A percentile compares a stretch with the other conserved stretches of the same genome.
These are phyloP conservation scores for Funneliformis mosseae DNA, from an alignment of 192 early-diverging fungal species.

Conservation along the genomic window DNA sequence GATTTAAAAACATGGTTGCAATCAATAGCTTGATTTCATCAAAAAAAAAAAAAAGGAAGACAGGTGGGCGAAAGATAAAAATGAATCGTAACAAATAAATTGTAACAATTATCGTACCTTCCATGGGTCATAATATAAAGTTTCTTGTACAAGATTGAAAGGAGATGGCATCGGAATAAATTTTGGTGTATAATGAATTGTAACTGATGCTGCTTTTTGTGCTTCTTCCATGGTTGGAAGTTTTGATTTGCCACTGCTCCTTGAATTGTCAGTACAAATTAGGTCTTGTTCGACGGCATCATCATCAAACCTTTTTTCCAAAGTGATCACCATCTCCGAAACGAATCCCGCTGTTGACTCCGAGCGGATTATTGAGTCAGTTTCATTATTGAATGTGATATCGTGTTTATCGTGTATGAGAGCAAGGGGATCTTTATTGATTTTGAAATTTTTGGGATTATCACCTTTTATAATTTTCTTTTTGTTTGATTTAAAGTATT, in stretches of 20 bases:
- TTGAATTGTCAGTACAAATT: background rate
- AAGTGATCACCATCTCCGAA: background rate
- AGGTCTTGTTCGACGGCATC: background rate
- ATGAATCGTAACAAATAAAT: background rate
- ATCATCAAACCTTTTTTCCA: background rate
- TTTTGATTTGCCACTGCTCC: background rate
- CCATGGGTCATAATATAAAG: slow-evolving; percentile 34
- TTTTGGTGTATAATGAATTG: slow-evolving; percentile 4
- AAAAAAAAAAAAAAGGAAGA: no score
- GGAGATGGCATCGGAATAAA: slow-evolving; percentile 32
- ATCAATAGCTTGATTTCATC: slow-evolving; percentile 30
- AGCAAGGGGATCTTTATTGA: background rate
- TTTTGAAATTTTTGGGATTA: background rate
- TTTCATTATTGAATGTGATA: background rate
- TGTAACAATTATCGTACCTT: slow-evolving; percentile 11
- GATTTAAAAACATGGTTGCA: slow-evolving; percentile 32
- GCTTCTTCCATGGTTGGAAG: background rate
- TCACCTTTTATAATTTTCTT: background rate
- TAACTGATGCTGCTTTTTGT: background rate
- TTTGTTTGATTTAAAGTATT: background rate
- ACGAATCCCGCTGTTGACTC: background rate
- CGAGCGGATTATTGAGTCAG: background rate
- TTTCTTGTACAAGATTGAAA: slow-evolving; percentile 32
- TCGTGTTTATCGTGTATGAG: no score
- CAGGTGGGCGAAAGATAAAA: no score